These are phyloP conservation scores for Avicennia marina DNA, from an alignment of 257 asterid genomes.

Conservation along the genomic window DNA sequence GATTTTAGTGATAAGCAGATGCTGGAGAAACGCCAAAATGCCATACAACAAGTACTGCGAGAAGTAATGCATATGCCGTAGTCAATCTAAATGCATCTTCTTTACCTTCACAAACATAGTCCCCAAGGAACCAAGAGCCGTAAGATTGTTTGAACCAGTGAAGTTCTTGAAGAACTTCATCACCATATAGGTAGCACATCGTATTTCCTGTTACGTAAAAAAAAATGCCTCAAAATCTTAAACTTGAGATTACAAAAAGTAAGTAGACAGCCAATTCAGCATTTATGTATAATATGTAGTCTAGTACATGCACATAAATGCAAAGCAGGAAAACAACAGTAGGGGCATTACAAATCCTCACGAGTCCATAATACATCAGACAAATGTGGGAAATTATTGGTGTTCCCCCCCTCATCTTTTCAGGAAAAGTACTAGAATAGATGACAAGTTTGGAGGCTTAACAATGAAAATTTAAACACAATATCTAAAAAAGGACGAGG, in stretches of 20 bases:
- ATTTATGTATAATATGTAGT: no score
- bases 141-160: conserved; percentile 87
- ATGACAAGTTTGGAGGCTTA: no score
- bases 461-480: no score
- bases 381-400: no score
- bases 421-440: no score
- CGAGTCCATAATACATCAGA: no score
- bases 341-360: not conserved
- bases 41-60: not conserved
- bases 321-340: not conserved
- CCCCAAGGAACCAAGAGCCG: conserved; percentile 98
- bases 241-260: no score
- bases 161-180: conserved; percentile 69
- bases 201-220: conserved; percentile 49
- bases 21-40: not conserved
- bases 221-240: not conserved
- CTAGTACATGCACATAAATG: no score
- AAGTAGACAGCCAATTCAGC: no score
- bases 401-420: no score
- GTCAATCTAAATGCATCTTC: not conserved
- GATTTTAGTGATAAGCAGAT: not conserved
- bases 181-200: conserved; percentile 48
- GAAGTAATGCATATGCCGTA: not conserved
- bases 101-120: conserved; percentile 88
- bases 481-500: no score